Evolutionary conservation across 345 rosid genomes (phyloP).

Genomic region (Nasturtium officinale): DNA sequence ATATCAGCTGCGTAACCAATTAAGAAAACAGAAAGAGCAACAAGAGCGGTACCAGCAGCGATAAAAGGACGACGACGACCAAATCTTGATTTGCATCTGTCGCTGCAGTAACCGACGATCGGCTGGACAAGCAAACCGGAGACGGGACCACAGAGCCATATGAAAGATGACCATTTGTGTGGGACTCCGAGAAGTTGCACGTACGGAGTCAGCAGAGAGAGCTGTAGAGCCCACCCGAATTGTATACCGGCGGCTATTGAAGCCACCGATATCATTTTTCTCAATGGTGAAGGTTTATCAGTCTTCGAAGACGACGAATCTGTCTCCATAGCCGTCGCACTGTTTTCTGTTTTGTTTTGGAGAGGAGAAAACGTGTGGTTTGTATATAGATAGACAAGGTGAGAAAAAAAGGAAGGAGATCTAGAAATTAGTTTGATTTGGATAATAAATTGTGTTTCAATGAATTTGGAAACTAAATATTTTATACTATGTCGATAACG

Average conservation of each 20-base stretch:
- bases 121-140: conserved; percentile 68
- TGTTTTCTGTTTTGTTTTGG: too few relatives aligned
- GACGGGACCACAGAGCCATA: conserved; percentile 76
- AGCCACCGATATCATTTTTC: conserved; percentile 62
- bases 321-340: too few relatives aligned
- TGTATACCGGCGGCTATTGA: conserved; percentile 88
- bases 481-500: not conserved
- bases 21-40: conserved; percentile 59
- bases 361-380: not conserved
- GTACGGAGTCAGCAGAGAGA: conserved; percentile 79
- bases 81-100: conserved; percentile 62
- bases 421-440: too few relatives aligned
- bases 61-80: conserved; percentile 93
- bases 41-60: conserved; percentile 52
- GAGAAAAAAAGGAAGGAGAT: too few relatives aligned
- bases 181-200: conserved; percentile 83
- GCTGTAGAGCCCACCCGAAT: conserved; percentile 91
- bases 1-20: conserved; percentile 83
- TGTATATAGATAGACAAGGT: not conserved
- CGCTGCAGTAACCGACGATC: conserved; percentile 77
- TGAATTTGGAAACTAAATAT: not conserved
- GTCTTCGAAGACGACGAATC: not conserved
- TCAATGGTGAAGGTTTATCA: conserved; percentile 25
- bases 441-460: not conserved
- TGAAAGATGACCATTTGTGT: conserved; percentile 76